Evolutionary conservation across 1,139 yeast species (phyloP).

Genomic region (Nakaseomyces uthaithaninus): DNA sequence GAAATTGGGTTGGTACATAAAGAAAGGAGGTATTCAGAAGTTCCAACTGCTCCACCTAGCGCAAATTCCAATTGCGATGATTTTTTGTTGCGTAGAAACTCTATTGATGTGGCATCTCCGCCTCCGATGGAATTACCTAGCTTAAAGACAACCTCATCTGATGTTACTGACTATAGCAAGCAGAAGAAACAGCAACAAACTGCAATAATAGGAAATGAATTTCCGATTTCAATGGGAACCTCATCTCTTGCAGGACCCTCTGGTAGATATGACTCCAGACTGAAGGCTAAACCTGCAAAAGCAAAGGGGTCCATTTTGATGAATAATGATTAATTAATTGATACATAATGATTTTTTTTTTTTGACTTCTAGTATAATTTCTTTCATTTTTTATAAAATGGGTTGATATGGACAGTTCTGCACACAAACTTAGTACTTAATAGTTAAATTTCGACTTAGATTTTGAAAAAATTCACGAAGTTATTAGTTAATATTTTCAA

Average conservation of each 20-base stretch:
- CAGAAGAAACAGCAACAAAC: neutral
- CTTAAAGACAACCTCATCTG: neutral
- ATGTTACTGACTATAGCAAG: neutral
- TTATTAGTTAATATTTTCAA: too few relatives aligned
- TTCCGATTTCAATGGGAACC: neutral
- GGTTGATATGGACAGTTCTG: neutral
- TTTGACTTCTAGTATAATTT: neutral
- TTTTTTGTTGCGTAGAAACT: conserved; percentile 16
- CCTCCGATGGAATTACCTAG: conserved; percentile 1
- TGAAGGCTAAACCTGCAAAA: neutral
- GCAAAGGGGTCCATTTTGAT: conserved; percentile 2
- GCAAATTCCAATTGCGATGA: conserved; percentile 15
- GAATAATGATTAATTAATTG: conserved; percentile 5
- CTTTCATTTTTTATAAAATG: neutral
- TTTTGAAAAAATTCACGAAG: too few relatives aligned
- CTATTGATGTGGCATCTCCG: conserved; percentile 13
- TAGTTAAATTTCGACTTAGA: too few relatives aligned
- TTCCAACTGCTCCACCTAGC: conserved; percentile 59
- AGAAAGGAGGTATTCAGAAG: conserved; percentile 61
- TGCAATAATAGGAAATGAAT: neutral
- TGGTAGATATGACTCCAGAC: conserved; percentile 1
- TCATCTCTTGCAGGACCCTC: conserved; percentile 2
- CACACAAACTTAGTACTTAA: too few relatives aligned
- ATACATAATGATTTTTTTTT: neutral
- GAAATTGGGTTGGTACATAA: conserved; percentile 60